phyloP scores from a whole-genome alignment of 2,329 filamentous ascomycete genomes.

The Myriosclerotinia scirpicola region DNA sequence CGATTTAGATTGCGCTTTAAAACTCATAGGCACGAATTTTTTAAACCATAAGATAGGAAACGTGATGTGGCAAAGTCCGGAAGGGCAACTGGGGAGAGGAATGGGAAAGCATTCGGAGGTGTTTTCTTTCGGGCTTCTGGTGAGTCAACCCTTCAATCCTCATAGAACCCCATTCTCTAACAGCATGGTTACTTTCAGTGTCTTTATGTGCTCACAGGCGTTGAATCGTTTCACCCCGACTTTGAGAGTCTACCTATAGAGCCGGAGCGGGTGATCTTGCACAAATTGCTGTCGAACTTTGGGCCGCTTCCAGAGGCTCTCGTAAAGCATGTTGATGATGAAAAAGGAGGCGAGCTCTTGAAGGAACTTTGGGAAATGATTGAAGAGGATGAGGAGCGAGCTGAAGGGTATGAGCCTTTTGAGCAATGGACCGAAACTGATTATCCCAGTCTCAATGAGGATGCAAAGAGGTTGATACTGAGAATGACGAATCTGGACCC shows the following conservation, averaged over 20 bases:
- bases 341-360: slow-evolving; percentile 34
- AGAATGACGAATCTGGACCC: slow-evolving; percentile 41
- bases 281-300: slow-evolving; percentile 38
- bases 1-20: slow-evolving; percentile 27
- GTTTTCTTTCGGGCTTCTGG: slow-evolving; percentile 29
- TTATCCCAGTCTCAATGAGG: slow-evolving; percentile 38
- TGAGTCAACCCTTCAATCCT: slow-evolving; percentile 22
- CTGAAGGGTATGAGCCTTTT: slow-evolving; percentile 32
- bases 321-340: slow-evolving; percentile 35
- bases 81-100: slow-evolving; percentile 26
- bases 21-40: slow-evolving; percentile 25
- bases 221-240: slow-evolving; percentile 35
- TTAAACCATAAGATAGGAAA: slow-evolving; percentile 27
- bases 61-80: slow-evolving; percentile 30
- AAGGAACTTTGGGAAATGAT: slow-evolving; percentile 23
- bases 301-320: slow-evolving; percentile 37
- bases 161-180: not conserved
- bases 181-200: slow-evolving; percentile 28
- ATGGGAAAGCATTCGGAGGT: slow-evolving; percentile 30
- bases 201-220: slow-evolving; percentile 36
- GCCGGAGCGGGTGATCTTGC: slow-evolving; percentile 37
- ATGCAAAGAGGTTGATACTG: slow-evolving; percentile 39
- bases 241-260: slow-evolving; percentile 33
- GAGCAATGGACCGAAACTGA: slow-evolving; percentile 36
- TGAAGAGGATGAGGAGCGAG: slow-evolving; percentile 28